These are phyloP conservation scores for Chernovozyma sophiae-reginae DNA, from an alignment of 1,139 yeast species.

Conservation along the genomic window DNA sequence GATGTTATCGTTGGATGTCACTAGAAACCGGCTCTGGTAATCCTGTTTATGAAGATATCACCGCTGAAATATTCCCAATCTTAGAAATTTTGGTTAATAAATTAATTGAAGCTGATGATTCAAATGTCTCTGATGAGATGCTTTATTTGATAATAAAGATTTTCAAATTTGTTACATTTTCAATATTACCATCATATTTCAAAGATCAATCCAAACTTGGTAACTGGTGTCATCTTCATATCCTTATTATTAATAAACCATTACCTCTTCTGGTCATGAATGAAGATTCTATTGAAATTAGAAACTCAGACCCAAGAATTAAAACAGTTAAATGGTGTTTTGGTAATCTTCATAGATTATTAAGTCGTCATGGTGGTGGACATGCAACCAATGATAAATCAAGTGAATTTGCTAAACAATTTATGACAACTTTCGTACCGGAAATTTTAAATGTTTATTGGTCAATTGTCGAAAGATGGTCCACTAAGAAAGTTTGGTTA, in stretches of 20 bases:
- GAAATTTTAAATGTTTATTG: conserved; percentile 57
- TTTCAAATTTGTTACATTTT: conserved; percentile 58
- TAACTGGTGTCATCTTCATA: conserved; percentile 61
- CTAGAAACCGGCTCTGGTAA: conserved; percentile 40
- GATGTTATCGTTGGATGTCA: conserved; percentile 55
- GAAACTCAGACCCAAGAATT: conserved; percentile 44
- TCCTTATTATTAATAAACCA: conserved; percentile 45
- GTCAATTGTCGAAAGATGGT: conserved; percentile 58
- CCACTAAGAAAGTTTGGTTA: conserved; percentile 52
- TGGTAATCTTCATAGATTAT: conserved; percentile 60
- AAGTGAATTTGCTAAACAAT: conserved; percentile 41
- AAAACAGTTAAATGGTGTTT: conserved; percentile 72
- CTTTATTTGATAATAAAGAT: conserved; percentile 59
- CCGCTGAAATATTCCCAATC: conserved; percentile 49
- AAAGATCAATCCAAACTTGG: conserved; percentile 48
- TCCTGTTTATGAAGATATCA: conserved; percentile 45
- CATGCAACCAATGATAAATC: conserved; percentile 32
- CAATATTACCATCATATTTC: conserved; percentile 56
- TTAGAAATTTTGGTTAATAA: conserved; percentile 48
- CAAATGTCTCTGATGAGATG: conserved; percentile 46
- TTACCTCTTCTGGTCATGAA: conserved; percentile 34
- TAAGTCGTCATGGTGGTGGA: conserved; percentile 53
- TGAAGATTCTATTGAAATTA: conserved; percentile 32
- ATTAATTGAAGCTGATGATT: conserved; percentile 19
- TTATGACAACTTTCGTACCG: conserved; percentile 55